Evolutionary conservation across 371 early-diverging fungal genomes (phyloP), one percentile per base, ranked within the genome.

Genomic region (Choanephora cucurbitarum): DNA sequence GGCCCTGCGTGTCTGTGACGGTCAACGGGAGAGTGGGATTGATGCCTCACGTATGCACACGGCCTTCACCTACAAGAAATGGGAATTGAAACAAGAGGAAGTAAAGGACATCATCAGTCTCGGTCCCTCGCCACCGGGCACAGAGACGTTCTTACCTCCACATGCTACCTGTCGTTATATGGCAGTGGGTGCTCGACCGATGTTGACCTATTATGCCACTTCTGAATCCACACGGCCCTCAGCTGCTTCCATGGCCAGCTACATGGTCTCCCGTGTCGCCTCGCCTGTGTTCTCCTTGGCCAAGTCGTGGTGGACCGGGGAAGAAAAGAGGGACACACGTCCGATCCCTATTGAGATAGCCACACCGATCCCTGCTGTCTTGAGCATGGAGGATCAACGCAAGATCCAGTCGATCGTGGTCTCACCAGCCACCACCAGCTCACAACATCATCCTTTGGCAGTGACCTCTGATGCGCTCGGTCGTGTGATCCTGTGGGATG

Each of bases 221-320:
- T 68, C 70, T 8, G 82, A 82, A 37, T 64, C 81, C 1, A 74
- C 73, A 17, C 74, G 79, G 1, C 80, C 81, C 1, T 47, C 86
- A 0, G 79, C 84, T 1, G 78, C 79, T 1, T 78, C 84, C 2
- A 79, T 84, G 69, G 86, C 84, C 5, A 79, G 76, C 4, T 80
- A 80, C 44, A 72, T 84, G 32, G 79, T 83, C 0, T 79, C 81
- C 9, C 66, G 78, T 6, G 82, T 86, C 0, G 68, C 86, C 0
- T 77, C 71, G 13, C 84, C 86, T 0, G 80, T 86, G 0, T 78
- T 83, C 60, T 82, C 83, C 1, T 75, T 83, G 56, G 86, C 86
- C 15, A 81, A 80, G 43, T 83, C 84, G 32, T 82, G 82, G 77
- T 84, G 81, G 83, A 61, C 65, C 7, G 39, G 51, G 1, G 37